Conservation (phyloP, 73 alveolate genomes). For the Paraurostyla sp. region DNA sequence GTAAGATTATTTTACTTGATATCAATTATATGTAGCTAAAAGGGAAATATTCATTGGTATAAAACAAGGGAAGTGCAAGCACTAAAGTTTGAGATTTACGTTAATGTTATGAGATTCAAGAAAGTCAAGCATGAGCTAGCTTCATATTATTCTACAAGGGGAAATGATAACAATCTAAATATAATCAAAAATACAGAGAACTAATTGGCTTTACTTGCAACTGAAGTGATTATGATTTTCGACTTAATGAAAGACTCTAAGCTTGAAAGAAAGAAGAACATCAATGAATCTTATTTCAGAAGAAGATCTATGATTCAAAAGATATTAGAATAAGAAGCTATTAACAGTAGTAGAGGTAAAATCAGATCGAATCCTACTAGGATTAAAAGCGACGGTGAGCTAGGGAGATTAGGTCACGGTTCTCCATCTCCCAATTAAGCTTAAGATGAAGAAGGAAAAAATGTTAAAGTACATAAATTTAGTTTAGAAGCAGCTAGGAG, state of each 20-base stretch:
- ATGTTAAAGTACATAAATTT: neutral
- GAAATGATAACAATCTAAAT: neutral
- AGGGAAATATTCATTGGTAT: conserved; percentile 46
- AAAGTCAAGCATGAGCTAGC: neutral
- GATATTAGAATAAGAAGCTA: neutral
- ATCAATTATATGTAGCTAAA: too few species aligned
- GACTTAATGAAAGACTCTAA: conserved; percentile 25
- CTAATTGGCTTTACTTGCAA: conserved; percentile 31
- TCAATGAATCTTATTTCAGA: conserved; percentile 34
- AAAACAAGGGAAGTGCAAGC: conserved; percentile 3
- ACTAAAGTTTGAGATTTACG: conserved; percentile 33
- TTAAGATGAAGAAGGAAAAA: too few species aligned
- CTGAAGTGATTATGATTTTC: conserved; percentile 42
- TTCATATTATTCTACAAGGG: neutral
- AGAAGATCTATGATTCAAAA: conserved; percentile 17
- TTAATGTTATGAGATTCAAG: conserved; percentile 38
- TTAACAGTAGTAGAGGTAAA: neutral
- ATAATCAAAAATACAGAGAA: conserved; percentile 38
- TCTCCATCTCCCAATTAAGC: too few species aligned
- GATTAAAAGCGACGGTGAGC: too few species aligned
- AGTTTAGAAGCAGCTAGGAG: too few species aligned
- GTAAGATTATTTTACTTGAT: too few species aligned
- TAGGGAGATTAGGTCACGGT: too few species aligned
- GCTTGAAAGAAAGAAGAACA: conserved; percentile 43
- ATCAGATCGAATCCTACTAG: neutral